Conservation (phyloP, 805 yeast species). For the Sugiyamaella floridensis region DNA sequence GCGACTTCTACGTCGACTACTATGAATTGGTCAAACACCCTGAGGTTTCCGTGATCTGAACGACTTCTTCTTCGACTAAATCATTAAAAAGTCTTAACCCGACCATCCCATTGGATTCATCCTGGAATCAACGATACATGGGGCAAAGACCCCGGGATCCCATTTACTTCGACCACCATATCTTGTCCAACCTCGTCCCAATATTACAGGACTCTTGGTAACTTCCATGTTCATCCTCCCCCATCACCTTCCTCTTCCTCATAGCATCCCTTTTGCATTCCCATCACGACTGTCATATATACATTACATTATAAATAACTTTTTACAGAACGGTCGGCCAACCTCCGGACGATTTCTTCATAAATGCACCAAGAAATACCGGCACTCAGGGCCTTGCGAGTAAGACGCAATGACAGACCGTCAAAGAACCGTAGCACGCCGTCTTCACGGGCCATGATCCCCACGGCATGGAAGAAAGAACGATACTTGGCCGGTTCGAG, state of each 20-base stretch:
- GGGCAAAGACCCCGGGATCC: too few relatives aligned
- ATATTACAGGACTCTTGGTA: too few relatives aligned
- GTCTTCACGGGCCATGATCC: slow-evolving; percentile 38
- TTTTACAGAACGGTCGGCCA: neutral
- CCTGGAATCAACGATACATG: too few relatives aligned
- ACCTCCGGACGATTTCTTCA: slow-evolving; percentile 62
- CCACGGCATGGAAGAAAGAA: slow-evolving; percentile 37
- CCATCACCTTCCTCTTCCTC: neutral
- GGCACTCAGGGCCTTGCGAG: slow-evolving; percentile 83
- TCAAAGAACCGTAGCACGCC: slow-evolving; percentile 58
- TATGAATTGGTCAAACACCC: too few relatives aligned
- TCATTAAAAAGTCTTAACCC: too few relatives aligned
- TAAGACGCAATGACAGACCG: slow-evolving; percentile 73
- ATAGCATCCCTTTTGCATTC: neutral
- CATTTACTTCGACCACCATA: too few relatives aligned
- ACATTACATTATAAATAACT: neutral
- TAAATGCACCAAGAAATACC: slow-evolving; percentile 97
- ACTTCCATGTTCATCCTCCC: too few relatives aligned
- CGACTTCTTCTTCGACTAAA: too few relatives aligned
- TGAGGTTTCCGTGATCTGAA: too few relatives aligned
- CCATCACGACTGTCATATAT: neutral
- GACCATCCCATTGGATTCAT: too few relatives aligned
- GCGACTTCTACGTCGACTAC: too few relatives aligned
- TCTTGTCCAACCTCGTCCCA: too few relatives aligned
- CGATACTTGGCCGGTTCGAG: slow-evolving; percentile 46